Evolutionary conservation across 441 rosid species (phyloP).

Genomic region (Mallotus japonicus): DNA sequence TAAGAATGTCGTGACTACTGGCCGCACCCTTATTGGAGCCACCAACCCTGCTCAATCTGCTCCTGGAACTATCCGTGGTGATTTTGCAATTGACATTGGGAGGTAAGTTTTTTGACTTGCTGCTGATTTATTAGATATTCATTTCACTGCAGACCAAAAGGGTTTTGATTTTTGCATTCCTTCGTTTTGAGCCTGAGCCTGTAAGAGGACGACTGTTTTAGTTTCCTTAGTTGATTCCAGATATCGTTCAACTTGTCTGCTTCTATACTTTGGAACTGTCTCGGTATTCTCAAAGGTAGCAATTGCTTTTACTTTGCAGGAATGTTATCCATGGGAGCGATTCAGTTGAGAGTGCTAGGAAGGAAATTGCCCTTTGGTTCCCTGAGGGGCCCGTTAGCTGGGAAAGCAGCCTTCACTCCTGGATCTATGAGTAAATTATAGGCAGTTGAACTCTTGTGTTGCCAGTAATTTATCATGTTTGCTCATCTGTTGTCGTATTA

Average conservation of each 20-base stretch:
- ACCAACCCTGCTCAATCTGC: slow-evolving; percentile 89
- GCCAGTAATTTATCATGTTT: not conserved
- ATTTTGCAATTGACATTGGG: slow-evolving; percentile 82
- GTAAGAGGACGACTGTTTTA: not conserved
- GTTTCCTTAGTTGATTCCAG: not conserved
- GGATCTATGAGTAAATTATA: slow-evolving; percentile 68
- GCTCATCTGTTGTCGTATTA: not conserved
- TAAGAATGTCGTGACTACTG: slow-evolving; percentile 69
- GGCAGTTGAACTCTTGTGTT: not conserved
- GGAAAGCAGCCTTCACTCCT: slow-evolving; percentile 72
- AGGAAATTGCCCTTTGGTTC: slow-evolving; percentile 92
- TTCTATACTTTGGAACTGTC: not conserved
- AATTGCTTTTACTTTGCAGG: slow-evolving; percentile 36
- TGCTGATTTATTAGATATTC: not conserved
- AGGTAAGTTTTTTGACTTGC: slow-evolving; percentile 34
- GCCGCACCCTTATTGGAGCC: slow-evolving; percentile 88
- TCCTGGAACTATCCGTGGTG: slow-evolving; percentile 97
- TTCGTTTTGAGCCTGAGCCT: not conserved
- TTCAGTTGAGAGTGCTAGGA: slow-evolving; percentile 68
- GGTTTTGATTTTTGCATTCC: no score
- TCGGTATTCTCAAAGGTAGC: not conserved
- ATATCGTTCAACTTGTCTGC: not conserved
- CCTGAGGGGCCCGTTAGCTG: slow-evolving; percentile 72
- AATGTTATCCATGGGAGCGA: slow-evolving; percentile 96
- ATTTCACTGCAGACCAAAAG: not conserved